Conservation (phyloP, 225 moss, liverwort and hornwort species). For the Pseudisothecium myosuroides region DNA sequence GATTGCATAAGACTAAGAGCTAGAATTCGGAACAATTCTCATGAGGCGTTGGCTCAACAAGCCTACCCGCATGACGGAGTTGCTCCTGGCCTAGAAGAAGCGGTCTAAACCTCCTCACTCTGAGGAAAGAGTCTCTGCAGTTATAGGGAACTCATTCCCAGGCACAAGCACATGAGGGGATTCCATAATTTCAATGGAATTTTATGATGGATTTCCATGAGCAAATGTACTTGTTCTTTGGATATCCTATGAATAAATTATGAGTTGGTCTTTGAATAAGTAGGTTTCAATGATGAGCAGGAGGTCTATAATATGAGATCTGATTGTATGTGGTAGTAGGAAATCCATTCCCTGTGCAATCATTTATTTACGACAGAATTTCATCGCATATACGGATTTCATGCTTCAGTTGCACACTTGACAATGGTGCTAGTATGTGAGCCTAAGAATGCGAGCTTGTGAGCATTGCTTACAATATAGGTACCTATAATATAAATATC, state of each 20-base stretch:
- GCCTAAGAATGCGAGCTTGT: too few relatives aligned
- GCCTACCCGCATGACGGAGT: too few relatives aligned
- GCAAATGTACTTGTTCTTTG: neutral
- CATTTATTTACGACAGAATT: too few relatives aligned
- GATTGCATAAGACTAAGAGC: neutral
- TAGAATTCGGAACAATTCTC: neutral
- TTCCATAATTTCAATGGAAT: neutral
- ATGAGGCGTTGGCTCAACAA: neutral
- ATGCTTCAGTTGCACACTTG: too few relatives aligned
- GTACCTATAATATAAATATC: too few relatives aligned
- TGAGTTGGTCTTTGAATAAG: neutral
- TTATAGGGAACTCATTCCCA: neutral
- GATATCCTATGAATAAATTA: neutral
- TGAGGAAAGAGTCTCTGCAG: neutral
- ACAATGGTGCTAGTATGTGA: too few relatives aligned
- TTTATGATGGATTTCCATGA: neutral
- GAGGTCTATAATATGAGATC: neutral
- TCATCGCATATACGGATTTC: too few relatives aligned
- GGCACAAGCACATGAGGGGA: accelerated
- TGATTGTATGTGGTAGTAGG: neutral
- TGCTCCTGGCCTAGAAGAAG: neutral
- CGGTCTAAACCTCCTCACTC: neutral
- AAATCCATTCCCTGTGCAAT: neutral
- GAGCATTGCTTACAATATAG: too few relatives aligned
- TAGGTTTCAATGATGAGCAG: neutral